These are phyloP conservation scores for Collybiopsis luxurians DNA, from an alignment of 768 basidiomycete genomes.

Conservation along the genomic window DNA sequence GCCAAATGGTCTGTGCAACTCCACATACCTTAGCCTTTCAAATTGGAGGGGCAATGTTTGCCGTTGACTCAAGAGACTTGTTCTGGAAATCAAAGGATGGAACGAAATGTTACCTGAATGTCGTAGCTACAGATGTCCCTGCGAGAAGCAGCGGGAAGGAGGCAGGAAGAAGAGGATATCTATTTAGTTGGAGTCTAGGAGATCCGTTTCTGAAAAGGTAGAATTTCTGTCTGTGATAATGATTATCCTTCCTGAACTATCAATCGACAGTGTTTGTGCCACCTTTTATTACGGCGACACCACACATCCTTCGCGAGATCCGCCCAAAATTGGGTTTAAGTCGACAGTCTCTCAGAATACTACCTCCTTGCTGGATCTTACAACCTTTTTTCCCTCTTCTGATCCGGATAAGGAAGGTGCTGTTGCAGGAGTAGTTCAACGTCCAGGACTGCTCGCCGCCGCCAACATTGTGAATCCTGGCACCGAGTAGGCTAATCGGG, in stretches of 20 bases:
- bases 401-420: no score
- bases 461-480: no score
- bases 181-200: constrained; percentile 78
- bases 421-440: background rate
- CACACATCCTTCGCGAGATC: constrained; percentile 62
- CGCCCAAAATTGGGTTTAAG: constrained; percentile 66
- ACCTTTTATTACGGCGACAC: constrained; percentile 75
- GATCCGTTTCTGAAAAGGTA: constrained; percentile 76
- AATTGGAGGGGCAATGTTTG: constrained; percentile 67
- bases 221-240: constrained; percentile 1
- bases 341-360: constrained; percentile 49
- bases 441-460: background rate
- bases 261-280: constrained; percentile 48
- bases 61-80: constrained; percentile 77
- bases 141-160: background rate
- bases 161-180: constrained; percentile 44
- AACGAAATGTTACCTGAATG: constrained; percentile 47
- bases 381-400: no score
- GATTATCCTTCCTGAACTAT: background rate
- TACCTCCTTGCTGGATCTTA: background rate
- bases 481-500: no score
- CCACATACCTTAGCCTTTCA: constrained; percentile 65
- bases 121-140: constrained; percentile 66
- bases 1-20: constrained; percentile 37
- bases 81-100: constrained; percentile 32